Percentiles rank a stretch among this genome's conserved stretches.
phyloP scores from a whole-genome alignment of 2,329 filamentous ascomycete genomes.

The Paecilomyces fulvus region DNA sequence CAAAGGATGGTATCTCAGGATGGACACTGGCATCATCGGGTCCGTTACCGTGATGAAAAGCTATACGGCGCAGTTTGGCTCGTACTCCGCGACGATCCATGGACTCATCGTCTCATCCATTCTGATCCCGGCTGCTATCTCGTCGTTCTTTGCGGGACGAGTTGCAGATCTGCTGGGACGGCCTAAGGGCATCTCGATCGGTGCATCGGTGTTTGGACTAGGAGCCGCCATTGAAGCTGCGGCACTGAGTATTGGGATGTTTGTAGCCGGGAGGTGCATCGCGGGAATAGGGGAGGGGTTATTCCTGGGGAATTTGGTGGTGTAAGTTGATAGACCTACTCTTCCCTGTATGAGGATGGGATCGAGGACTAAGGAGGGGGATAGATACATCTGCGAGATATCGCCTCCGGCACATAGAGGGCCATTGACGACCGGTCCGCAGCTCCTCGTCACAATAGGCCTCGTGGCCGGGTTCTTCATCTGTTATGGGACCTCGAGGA shows the following conservation, averaged over 20 bases:
- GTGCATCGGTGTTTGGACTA: slow-evolving; percentile 44
- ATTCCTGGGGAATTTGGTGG: slow-evolving; percentile 48
- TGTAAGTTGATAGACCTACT: slow-evolving; percentile 16
- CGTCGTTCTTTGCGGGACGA: slow-evolving; percentile 50
- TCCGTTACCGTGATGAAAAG: too few relatives aligned
- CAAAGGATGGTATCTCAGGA: too few relatives aligned
- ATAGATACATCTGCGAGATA: slow-evolving; percentile 50
- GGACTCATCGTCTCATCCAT: slow-evolving; percentile 54
- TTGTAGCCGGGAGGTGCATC: slow-evolving; percentile 48
- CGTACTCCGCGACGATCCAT: slow-evolving; percentile 25
- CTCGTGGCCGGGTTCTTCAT: slow-evolving; percentile 51
- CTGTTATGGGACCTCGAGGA: slow-evolving; percentile 46
- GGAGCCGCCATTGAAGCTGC: slow-evolving; percentile 47
- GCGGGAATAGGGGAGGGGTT: slow-evolving; percentile 53
- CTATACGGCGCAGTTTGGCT: too few relatives aligned
- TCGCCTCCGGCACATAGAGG: slow-evolving; percentile 46
- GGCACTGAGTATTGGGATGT: slow-evolving; percentile 41
- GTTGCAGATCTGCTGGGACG: slow-evolving; percentile 47
- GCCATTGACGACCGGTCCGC: slow-evolving; percentile 43
- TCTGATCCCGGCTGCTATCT: slow-evolving; percentile 48
- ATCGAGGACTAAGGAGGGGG: too few relatives aligned
- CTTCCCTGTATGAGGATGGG: too few relatives aligned
- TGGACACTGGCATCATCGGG: too few relatives aligned
- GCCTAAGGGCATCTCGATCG: slow-evolving; percentile 41
- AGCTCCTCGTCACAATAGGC: slow-evolving; percentile 44